Base-by-base conservation (phyloP, 352 stramenopile species). In the Globisporangium echinulatum region DNA sequence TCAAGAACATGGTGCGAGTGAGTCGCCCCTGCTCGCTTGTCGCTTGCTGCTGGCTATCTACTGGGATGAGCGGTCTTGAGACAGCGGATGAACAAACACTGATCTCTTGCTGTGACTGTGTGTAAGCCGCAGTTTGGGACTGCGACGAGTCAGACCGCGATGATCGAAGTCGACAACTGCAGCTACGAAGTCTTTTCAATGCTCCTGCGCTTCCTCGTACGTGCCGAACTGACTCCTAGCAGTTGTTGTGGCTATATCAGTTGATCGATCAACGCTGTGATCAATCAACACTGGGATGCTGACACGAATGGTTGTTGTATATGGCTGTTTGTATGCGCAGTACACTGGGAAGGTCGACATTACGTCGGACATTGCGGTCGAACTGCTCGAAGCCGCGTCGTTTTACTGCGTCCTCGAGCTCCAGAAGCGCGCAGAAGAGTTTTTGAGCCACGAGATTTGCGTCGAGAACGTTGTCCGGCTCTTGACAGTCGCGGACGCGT, bases 1-100 rank as follows among this genome's bases (percentile, higher is more conserved):
- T 96, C 79, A 96, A 96, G 77, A 90, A 90, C 68, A 86, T 94
- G 82, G 86, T 96, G 78, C 80, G 76, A 79, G 82, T 91, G 70
- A 89, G 79, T 87, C 70, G 67, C 43, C 55, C 13, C 55, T 42
- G 17, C 17, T 19, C 17, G 17, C 17, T 19, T 19, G 17, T 19
- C 17, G 17, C 17, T 19, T 19, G 17, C 17, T 19, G 17, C 17
- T 19, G 17, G 17, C 17, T 19, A 19, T 19, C 17, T 19, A 19
- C 17, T 19, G 17, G 17, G 17, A 19, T 19, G 17, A 19, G 17
- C 17, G 17, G 17, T 19, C 17, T 19, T 19, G 17, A 19, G 17
- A 19, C 17, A 19, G 17, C 17, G 17, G 17, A 19, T 19, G 17
- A 19, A 19, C 17, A 19, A 19, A 19, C 17, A 19, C 17, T 19